Percentiles rank a stretch among this genome's conserved stretches.
Conservation (phyloP, 2,329 filamentous ascomycete genomes). For the Phaeoacremonium minimum region DNA sequence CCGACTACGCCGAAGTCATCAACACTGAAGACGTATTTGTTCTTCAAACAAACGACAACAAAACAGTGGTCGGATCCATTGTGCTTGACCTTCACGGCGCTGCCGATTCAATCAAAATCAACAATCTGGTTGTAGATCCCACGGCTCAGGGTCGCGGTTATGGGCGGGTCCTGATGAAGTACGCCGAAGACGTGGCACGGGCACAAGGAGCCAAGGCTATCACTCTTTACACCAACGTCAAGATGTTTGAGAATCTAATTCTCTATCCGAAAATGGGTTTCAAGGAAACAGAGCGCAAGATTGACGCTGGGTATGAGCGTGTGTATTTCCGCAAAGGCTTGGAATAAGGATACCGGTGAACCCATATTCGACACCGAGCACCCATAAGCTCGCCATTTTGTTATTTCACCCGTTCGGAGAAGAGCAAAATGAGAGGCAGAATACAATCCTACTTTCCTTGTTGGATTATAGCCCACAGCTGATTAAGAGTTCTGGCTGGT, state of each 20-base stretch:
- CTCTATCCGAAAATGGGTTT: slow-evolving; percentile 21
- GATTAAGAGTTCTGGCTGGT: too few relatives aligned
- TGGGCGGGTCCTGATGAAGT: slow-evolving; percentile 14
- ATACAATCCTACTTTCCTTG: too few relatives aligned
- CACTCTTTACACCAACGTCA: slow-evolving; percentile 14
- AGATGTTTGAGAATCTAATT: slow-evolving; percentile 15
- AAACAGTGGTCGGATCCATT: slow-evolving; percentile 21
- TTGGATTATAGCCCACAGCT: too few relatives aligned
- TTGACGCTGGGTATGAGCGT: slow-evolving; percentile 24
- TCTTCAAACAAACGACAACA: slow-evolving; percentile 7
- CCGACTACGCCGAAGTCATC: slow-evolving; percentile 24
- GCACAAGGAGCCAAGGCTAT: slow-evolving; percentile 6
- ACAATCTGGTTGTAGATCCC: slow-evolving; percentile 16
- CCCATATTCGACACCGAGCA: too few relatives aligned
- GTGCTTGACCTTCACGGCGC: slow-evolving; percentile 10
- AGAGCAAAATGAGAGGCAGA: too few relatives aligned
- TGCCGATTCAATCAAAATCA: slow-evolving; percentile 9
- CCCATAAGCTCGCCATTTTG: too few relatives aligned
- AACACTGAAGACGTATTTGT: slow-evolving; percentile 17
- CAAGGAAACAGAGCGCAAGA: slow-evolving; percentile 19
- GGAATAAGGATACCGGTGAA: too few relatives aligned
- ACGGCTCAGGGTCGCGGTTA: slow-evolving; percentile 12
- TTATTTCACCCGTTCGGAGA: too few relatives aligned
- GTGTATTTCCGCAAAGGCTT: slow-evolving; percentile 26
- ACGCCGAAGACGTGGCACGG: slow-evolving; percentile 10